A percentile compares a stretch with the other conserved stretches of the same genome.
Evolutionary conservation across 306 rosid genomes (phyloP).

Genomic region (Dryas drummondii): DNA sequence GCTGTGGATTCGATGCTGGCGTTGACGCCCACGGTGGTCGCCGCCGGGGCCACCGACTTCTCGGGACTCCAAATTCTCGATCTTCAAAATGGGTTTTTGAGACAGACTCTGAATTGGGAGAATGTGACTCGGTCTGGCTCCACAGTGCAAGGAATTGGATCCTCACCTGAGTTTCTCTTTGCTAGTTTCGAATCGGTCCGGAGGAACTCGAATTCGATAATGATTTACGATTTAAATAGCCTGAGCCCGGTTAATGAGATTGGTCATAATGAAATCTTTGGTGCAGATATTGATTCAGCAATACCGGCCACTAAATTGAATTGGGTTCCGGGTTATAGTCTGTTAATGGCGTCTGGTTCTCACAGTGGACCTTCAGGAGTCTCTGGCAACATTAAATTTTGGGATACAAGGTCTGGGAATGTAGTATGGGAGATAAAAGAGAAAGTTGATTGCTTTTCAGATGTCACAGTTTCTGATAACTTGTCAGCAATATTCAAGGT

Average conservation of each 20-base stretch:
- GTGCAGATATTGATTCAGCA: slow-evolving; percentile 81
- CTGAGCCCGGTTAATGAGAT: slow-evolving; percentile 50
- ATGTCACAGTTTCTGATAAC: slow-evolving; percentile 62
- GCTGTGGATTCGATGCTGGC: slow-evolving; percentile 88
- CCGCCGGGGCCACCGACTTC: slow-evolving; percentile 90
- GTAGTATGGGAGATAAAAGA: slow-evolving; percentile 70
- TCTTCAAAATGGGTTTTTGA: slow-evolving; percentile 48
- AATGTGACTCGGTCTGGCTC: slow-evolving; percentile 81
- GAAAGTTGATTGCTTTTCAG: slow-evolving; percentile 80
- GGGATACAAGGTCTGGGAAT: slow-evolving; percentile 74
- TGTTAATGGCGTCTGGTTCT: slow-evolving; percentile 87
- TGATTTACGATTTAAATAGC: slow-evolving; percentile 65
- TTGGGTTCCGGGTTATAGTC: slow-evolving; percentile 55
- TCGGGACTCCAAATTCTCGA: slow-evolving; percentile 86
- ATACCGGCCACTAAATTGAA: slow-evolving; percentile 80
- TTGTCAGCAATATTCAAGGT: slow-evolving; percentile 68
- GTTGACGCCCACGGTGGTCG: slow-evolving; percentile 58
- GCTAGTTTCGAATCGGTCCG: slow-evolving; percentile 84
- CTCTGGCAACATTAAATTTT: slow-evolving; percentile 60
- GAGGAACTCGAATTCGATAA: slow-evolving; percentile 75
- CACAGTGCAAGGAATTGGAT: slow-evolving; percentile 83
- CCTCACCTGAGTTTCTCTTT: slow-evolving; percentile 57
- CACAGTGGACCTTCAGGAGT: slow-evolving; percentile 97
- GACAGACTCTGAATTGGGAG: slow-evolving; percentile 67
- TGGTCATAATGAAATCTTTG: slow-evolving; percentile 70